Percentiles rank a stretch among this genome's conserved stretches.
Conservation (phyloP, 345 rosid species). For the Populus pruinosa region DNA sequence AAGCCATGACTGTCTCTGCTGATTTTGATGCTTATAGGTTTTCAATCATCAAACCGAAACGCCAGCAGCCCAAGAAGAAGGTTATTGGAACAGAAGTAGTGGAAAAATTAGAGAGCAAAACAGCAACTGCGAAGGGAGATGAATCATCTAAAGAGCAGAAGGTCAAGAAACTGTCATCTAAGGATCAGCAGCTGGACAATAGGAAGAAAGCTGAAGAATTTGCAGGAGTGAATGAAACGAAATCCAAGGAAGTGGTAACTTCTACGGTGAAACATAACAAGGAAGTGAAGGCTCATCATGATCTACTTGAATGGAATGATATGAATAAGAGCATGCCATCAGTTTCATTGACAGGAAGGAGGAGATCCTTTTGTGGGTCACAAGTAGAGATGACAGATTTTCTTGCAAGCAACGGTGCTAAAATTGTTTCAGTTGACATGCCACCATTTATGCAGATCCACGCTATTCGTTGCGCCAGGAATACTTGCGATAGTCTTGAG, state of each 20-base stretch:
- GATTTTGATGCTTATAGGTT: conserved; percentile 41
- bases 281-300: conserved; percentile 18
- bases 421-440: conserved; percentile 69
- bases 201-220: conserved; percentile 22
- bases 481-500: conserved; percentile 60
- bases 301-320: conserved; percentile 21
- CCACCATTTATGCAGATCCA: conserved; percentile 83
- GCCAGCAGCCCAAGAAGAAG: conserved; percentile 13
- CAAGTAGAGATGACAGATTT: conserved; percentile 50
- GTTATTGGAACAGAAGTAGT: conserved; percentile 6
- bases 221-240: conserved; percentile 10
- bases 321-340: conserved; percentile 29
- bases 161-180: conserved; percentile 17
- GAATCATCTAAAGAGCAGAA: background rate
- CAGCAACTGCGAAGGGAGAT: conserved; percentile 10
- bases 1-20: conserved; percentile 48
- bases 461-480: conserved; percentile 68
- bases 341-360: conserved; percentile 36
- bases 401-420: conserved; percentile 59
- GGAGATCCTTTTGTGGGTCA: conserved; percentile 49
- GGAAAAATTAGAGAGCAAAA: conserved; percentile 7
- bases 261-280: background rate
- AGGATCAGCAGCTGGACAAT: conserved; percentile 19
- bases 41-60: conserved; percentile 18
- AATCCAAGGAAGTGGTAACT: conserved; percentile 9